Evolutionary conservation across 441 rosid species (phyloP), one percentile per base, ranked within the genome.

Genomic region (Erysimum cheiri): DNA sequence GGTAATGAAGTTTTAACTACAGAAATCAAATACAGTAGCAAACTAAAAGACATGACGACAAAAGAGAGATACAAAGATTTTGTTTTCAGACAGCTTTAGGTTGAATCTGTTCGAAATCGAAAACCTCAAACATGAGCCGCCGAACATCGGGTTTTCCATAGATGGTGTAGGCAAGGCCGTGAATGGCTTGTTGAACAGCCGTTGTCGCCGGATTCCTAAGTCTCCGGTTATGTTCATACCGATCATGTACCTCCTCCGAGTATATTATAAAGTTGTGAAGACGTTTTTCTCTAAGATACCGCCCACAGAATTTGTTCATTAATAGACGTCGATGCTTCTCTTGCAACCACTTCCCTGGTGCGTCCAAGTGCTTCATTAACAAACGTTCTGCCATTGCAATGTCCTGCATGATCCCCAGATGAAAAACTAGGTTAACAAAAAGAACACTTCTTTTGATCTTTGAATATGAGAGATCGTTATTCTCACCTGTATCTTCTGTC

Each of bases 401-500:
- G 80, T 94, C 99, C 96, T 92, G 59, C 35, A 75, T 4, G 41
- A 44, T 28, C 6, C 12, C 14, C 0, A 54, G 19, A 40, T 2
- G 3, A 36, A 28, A 19, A 36, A 9, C 0, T 1, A 1, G 15
- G 14, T 36, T 12, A 26, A 31, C 0, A 11, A 0, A 5, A 7
- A 36, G 2, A 19, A 57, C 49, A 0, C 2, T 3, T 29, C 0
- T 59, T 11, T 43, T 12, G 14, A 36, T 43, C 5, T 60, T 14
- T 13, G 11, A 4, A 43, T 36, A 36, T 37, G 13, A 26, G 28
- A 8, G 57, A 4, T 31, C 40, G 14, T 15, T 44, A 5, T 28
- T 11, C 60, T 59, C 81, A 93, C 98, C 94, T 93, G 99, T 72
- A 90, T 88, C 87, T 94, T 94, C 72, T 92, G 99, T 75, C 99